Percentiles rank a stretch among this genome's conserved stretches.
phyloP scores from a whole-genome alignment of 139 green algal genomes.

The Astrephomene gubernaculifera region DNA sequence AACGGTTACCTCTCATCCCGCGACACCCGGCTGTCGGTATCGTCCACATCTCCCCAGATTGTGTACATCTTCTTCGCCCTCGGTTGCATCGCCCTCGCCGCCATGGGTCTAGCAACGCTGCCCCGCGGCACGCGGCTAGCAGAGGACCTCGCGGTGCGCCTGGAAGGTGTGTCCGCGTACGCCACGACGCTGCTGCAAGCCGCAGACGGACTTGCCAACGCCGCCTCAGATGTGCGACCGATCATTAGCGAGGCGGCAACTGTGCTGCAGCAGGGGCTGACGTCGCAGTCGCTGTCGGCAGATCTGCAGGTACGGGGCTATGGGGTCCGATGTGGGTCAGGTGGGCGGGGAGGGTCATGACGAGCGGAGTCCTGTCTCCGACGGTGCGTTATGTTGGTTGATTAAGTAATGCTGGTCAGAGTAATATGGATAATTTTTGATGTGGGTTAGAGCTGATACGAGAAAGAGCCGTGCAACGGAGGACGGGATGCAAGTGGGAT shows the following conservation, averaged over 20 bases:
- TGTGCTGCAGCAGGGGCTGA: not conserved
- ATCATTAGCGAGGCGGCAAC: not conserved
- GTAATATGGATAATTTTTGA: not conserved
- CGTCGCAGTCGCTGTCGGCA: not conserved
- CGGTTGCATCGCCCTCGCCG: not conserved
- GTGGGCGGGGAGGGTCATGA: not conserved
- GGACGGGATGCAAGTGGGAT: too few relatives aligned
- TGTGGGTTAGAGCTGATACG: not conserved
- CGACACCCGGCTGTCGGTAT: not conserved
- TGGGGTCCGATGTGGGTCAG: not conserved
- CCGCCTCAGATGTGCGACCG: not conserved
- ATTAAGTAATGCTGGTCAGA: not conserved
- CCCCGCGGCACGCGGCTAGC: not conserved
- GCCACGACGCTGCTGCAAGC: not conserved
- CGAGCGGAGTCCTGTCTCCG: too few relatives aligned
- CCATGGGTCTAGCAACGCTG: not conserved
- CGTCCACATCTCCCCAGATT: not conserved
- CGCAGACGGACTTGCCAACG: not conserved
- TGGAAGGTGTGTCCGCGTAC: not conserved
- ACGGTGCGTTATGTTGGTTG: not conserved
- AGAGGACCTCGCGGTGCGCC: not conserved
- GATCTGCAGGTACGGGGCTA: not conserved
- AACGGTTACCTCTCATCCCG: not conserved
- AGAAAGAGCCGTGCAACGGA: too few relatives aligned
- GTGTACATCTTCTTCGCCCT: slow-evolving; percentile 8